These are phyloP conservation scores for Fraxinus sp. DNA, from an alignment of 305 asterid genomes.

Conservation along the genomic window DNA sequence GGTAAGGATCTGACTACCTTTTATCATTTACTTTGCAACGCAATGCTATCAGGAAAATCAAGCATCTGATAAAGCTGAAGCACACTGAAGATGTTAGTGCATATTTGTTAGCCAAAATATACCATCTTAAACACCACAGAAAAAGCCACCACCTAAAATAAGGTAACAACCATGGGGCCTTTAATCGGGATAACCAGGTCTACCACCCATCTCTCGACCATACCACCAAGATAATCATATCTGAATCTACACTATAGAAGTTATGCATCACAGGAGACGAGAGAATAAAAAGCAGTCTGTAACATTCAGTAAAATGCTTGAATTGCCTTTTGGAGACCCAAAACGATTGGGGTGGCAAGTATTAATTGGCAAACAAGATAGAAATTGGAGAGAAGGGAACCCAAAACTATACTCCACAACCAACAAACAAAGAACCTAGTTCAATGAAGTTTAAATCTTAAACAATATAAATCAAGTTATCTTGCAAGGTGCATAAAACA, in stretches of 20 bases:
- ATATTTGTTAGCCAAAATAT: no score
- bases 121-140: no score
- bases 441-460: background rate
- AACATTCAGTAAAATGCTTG: background rate
- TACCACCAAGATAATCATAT: conserved; percentile 69
- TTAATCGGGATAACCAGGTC: conserved; percentile 80
- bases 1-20: no score
- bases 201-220: conserved; percentile 82
- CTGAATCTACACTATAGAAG: conserved; percentile 55
- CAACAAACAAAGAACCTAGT: background rate
- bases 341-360: background rate
- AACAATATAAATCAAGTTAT: background rate
- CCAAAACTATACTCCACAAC: background rate
- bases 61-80: no score
- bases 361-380: background rate
- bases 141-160: no score
- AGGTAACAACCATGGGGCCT: conserved; percentile 58
- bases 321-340: background rate
- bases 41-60: no score
- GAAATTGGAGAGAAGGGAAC: background rate
- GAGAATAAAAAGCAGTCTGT: background rate
- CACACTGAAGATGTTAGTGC: no score
- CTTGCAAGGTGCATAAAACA: background rate
- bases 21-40: no score
- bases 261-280: background rate